Evolutionary conservation across 2,329 filamentous ascomycete species (phyloP).

Genomic region (Aspergillus pseudoviridinutans): DNA sequence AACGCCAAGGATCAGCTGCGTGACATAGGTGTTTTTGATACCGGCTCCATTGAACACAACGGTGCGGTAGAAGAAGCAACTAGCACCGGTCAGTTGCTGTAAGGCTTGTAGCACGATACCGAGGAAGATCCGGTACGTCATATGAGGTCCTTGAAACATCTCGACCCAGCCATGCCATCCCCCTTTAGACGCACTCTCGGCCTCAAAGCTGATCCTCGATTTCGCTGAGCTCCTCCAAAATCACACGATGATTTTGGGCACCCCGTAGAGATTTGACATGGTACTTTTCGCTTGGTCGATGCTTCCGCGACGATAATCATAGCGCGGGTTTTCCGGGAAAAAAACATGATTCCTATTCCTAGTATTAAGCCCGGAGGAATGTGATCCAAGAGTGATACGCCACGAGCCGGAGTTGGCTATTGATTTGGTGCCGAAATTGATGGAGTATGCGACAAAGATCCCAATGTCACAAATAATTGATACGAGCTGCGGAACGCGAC

Average conservation of each 20-base stretch:
- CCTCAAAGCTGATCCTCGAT: slow-evolving; percentile 53
- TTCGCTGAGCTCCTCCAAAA: slow-evolving; percentile 52
- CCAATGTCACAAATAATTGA: slow-evolving; percentile 46
- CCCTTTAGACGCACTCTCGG: slow-evolving; percentile 35
- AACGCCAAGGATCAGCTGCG: slow-evolving; percentile 60
- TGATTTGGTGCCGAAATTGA: slow-evolving; percentile 44
- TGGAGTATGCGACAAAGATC: slow-evolving; percentile 45
- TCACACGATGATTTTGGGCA: slow-evolving; percentile 46
- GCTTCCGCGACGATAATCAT: slow-evolving; percentile 55
- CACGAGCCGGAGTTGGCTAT: slow-evolving; percentile 39
- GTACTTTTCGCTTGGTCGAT: slow-evolving; percentile 49
- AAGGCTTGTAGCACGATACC: slow-evolving; percentile 42
- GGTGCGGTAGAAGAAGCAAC: slow-evolving; percentile 47
- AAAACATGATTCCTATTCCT: slow-evolving; percentile 50
- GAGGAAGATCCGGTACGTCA: slow-evolving; percentile 39
- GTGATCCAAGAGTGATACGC: slow-evolving; percentile 54
- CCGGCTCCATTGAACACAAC: slow-evolving; percentile 58
- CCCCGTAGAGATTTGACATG: slow-evolving; percentile 52
- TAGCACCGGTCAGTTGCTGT: slow-evolving; percentile 43
- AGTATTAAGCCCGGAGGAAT: slow-evolving; percentile 54
- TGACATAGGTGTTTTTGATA: slow-evolving; percentile 59
- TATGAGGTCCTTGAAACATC: slow-evolving; percentile 40
- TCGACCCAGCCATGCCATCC: slow-evolving; percentile 31
- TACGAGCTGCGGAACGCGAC: slow-evolving; percentile 31
- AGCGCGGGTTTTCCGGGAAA: slow-evolving; percentile 56